These are phyloP conservation scores for Candida tammaniensis DNA, from an alignment of 805 yeast species.

Conservation along the genomic window DNA sequence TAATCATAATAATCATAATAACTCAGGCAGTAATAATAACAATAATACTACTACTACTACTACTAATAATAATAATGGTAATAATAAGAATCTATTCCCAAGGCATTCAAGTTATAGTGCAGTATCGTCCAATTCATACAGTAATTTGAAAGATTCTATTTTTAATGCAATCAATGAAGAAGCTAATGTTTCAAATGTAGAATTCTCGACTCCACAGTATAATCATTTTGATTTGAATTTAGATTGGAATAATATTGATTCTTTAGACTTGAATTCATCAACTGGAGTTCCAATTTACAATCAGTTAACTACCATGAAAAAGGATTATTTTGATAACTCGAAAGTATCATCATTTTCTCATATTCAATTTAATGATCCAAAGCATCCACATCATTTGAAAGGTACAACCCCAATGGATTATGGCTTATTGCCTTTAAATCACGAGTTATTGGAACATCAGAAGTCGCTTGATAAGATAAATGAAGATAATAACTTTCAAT, in stretches of 20 bases:
- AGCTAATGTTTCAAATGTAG: conserved; percentile 44
- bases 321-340: conserved; percentile 1
- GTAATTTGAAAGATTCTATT: conserved; percentile 46
- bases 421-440: conserved; percentile 22
- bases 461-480: background rate
- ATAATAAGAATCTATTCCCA: conserved; percentile 10
- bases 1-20: conserved; percentile 4
- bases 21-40: background rate
- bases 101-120: conserved; percentile 13
- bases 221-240: conserved; percentile 12
- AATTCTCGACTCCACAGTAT: conserved; percentile 66
- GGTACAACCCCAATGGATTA: conserved; percentile 40
- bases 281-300: background rate
- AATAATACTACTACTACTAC: background rate
- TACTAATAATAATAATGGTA: conserved; percentile 4
- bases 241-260: conserved; percentile 28
- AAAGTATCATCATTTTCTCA: conserved; percentile 1
- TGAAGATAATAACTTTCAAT: background rate
- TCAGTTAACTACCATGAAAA: conserved; percentile 1
- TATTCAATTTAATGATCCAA: conserved; percentile 33
- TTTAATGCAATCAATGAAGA: conserved; percentile 24
- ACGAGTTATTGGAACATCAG: conserved; percentile 13
- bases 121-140: conserved; percentile 41
- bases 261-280: conserved; percentile 21
- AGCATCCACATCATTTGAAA: conserved; percentile 38